A percentile compares a stretch with the other conserved stretches of the same genome.
Evolutionary conservation across 768 basidiomycete species (phyloP).

Genomic region (Lactarius sp.): DNA sequence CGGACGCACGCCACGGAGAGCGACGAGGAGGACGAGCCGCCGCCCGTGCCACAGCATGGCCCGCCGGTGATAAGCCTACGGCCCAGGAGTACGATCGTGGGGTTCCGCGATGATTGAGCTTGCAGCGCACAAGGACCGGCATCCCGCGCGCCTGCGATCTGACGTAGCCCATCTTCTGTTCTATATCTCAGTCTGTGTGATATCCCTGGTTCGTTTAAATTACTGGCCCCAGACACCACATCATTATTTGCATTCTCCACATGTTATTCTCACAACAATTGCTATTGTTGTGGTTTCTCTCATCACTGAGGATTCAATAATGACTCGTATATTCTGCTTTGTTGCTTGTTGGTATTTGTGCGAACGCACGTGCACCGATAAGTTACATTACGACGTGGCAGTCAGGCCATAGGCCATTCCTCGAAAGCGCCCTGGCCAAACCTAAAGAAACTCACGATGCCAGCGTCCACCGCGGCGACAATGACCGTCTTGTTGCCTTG

Average conservation of each 20-base stretch:
- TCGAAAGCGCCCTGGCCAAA: slow-evolving; percentile 83
- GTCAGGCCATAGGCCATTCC: slow-evolving; percentile 65
- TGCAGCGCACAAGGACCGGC: background rate
- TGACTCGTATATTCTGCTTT: background rate
- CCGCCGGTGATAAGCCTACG: slow-evolving; percentile 22
- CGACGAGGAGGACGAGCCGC: slow-evolving; percentile 24
- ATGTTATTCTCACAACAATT: slow-evolving; percentile 3
- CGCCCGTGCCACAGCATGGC: slow-evolving; percentile 5
- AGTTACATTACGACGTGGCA: background rate
- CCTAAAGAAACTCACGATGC: slow-evolving; percentile 82
- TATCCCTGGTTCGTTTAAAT: background rate
- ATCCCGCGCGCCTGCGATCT: background rate
- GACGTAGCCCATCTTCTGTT: background rate
- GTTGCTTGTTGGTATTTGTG: background rate
- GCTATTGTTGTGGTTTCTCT: slow-evolving; percentile 9
- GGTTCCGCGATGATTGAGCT: slow-evolving; percentile 21
- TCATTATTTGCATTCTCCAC: slow-evolving; percentile 3
- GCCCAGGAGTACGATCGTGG: slow-evolving; percentile 24
- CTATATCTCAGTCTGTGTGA: background rate
- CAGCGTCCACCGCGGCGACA: slow-evolving; percentile 84
- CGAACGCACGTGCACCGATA: background rate
- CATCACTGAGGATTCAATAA: background rate
- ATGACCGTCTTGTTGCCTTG: slow-evolving; percentile 79
- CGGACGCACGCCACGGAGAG: slow-evolving; percentile 23
- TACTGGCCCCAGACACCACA: background rate